Percentiles rank a stretch among this genome's conserved stretches.
Evolutionary conservation across 2,329 filamentous ascomycete species (phyloP).

Genomic region (Decorospora gaudefroyi): DNA sequence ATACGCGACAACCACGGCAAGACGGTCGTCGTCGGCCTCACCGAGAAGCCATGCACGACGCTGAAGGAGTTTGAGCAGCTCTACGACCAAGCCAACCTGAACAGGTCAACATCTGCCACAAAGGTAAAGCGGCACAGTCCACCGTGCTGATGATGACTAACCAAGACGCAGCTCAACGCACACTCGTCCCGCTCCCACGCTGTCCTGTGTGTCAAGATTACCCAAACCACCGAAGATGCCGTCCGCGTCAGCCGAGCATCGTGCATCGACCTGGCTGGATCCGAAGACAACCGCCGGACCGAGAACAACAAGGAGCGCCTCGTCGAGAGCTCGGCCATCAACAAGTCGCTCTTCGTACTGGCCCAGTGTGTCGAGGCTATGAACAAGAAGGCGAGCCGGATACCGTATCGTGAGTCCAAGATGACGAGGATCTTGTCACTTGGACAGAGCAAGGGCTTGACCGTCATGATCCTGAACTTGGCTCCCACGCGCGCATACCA

Average conservation of each 20-base stretch:
- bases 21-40: conserved; percentile 83
- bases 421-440: conserved; percentile 94
- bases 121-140: conserved; percentile 58
- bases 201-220: conserved; percentile 86
- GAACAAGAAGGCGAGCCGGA: conserved; percentile 71
- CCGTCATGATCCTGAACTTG: conserved; percentile 94
- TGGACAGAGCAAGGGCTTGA: conserved; percentile 93
- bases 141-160: conserved; percentile 6
- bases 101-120: conserved; percentile 84
- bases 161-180: conserved; percentile 68
- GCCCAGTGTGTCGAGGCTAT: conserved; percentile 97
- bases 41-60: conserved; percentile 78
- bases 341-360: conserved; percentile 93
- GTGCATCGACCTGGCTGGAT: conserved; percentile 92
- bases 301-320: conserved; percentile 91
- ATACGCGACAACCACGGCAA: conserved; percentile 85
- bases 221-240: conserved; percentile 71
- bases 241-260: conserved; percentile 78
- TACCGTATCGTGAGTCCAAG: conserved; percentile 93
- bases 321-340: conserved; percentile 95
- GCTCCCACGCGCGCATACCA: conserved; percentile 92
- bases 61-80: conserved; percentile 88
- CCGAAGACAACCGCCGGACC: conserved; percentile 91
- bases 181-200: conserved; percentile 90
- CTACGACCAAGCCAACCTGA: conserved; percentile 90